Evolutionary conservation across 345 rosid genomes (phyloP).

Genomic region (Alliaria petiolata): DNA sequence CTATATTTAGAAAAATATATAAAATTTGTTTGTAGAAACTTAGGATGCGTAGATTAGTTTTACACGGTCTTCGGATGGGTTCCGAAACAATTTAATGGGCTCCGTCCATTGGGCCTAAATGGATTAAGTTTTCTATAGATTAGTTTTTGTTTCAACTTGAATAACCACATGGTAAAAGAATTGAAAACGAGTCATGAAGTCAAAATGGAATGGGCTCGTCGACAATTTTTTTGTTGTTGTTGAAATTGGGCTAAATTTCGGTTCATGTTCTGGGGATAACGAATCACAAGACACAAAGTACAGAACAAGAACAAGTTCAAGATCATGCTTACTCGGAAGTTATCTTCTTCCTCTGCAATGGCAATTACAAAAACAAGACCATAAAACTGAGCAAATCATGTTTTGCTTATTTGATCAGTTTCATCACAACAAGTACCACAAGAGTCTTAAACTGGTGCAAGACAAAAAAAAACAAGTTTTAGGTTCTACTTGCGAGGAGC

Average conservation of each 20-base stretch:
- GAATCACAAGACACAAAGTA: background rate
- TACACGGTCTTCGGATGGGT: background rate
- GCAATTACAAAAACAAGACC: background rate
- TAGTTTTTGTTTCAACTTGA: no score
- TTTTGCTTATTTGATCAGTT: constrained; percentile 24
- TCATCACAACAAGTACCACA: background rate
- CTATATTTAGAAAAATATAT: background rate
- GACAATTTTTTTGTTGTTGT: no score
- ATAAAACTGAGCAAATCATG: background rate
- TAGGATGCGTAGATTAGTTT: background rate
- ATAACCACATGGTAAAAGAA: background rate
- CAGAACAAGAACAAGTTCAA: background rate
- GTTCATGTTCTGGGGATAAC: background rate
- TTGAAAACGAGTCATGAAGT: background rate
- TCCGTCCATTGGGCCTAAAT: background rate
- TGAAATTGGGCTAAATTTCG: background rate
- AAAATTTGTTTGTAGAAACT: background rate
- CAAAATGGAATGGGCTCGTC: background rate
- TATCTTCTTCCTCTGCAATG: background rate
- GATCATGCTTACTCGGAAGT: background rate
- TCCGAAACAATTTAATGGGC: background rate
- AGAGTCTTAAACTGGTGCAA: background rate
- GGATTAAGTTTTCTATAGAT: background rate
- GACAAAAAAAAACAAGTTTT: background rate
- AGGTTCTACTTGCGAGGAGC: constrained; percentile 34